phyloP scores from a whole-genome alignment of 2,329 filamentous ascomycete species.

The Neopestalotiopsis sp. region DNA sequence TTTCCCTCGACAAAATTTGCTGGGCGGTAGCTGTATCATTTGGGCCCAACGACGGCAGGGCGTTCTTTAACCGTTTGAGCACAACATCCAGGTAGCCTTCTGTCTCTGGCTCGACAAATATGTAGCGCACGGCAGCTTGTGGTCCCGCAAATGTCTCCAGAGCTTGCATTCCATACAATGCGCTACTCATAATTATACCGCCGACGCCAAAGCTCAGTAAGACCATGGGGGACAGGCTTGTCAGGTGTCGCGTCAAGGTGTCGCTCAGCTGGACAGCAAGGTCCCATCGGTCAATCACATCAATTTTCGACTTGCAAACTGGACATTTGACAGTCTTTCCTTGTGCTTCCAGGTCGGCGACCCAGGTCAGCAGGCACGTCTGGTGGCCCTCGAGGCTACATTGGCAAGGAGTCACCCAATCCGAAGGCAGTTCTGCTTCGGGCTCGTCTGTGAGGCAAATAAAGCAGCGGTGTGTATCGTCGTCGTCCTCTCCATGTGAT shows the following conservation, averaged over 20 bases:
- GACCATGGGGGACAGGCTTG: slow-evolving; percentile 64
- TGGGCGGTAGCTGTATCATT: slow-evolving; percentile 5
- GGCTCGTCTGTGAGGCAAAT: slow-evolving; percentile 66
- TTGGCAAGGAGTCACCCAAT: slow-evolving; percentile 88
- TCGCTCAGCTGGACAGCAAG: slow-evolving; percentile 72
- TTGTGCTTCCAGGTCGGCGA: slow-evolving; percentile 81
- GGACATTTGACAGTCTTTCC: slow-evolving; percentile 78
- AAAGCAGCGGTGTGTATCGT: slow-evolving; percentile 57
- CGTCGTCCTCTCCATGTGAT: slow-evolving; percentile 19
- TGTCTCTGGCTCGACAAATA: slow-evolving; percentile 23
- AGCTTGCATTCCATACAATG: slow-evolving; percentile 58
- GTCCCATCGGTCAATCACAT: slow-evolving; percentile 76
- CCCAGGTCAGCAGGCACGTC: slow-evolving; percentile 84
- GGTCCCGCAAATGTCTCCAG: slow-evolving; percentile 59
- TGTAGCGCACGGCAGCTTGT: slow-evolving; percentile 34
- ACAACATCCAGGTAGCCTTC: slow-evolving; percentile 6
- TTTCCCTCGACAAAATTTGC: not conserved
- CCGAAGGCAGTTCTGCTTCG: slow-evolving; percentile 50
- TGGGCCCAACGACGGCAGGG: slow-evolving; percentile 16
- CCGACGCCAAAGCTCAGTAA: slow-evolving; percentile 65
- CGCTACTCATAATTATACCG: slow-evolving; percentile 56
- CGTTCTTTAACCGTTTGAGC: slow-evolving; percentile 11
- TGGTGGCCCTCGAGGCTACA: slow-evolving; percentile 93
- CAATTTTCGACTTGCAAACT: slow-evolving; percentile 85
- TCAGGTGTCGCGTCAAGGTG: slow-evolving; percentile 58